These are phyloP conservation scores for Tephrocybe sp. DNA, from an alignment of 768 basidiomycete species.

Conservation along the genomic window DNA sequence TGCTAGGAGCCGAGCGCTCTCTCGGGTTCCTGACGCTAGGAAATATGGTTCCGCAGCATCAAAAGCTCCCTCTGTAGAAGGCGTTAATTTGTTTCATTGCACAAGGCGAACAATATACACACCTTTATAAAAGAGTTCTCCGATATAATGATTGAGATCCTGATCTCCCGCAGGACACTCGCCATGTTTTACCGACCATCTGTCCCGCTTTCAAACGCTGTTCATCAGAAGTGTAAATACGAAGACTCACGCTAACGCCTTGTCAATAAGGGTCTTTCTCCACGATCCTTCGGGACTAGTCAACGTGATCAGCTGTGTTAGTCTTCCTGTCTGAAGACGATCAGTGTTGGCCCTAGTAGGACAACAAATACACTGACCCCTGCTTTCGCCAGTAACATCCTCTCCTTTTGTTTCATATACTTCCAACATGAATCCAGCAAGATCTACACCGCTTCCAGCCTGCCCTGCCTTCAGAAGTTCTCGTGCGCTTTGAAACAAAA, in stretches of 20 bases:
- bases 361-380: slow-evolving; percentile 53
- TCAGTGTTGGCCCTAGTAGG: slow-evolving; percentile 11
- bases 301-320: slow-evolving; percentile 91
- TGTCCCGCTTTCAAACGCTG: slow-evolving; percentile 31
- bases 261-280: slow-evolving; percentile 89
- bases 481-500: slow-evolving; percentile 87
- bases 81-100: not conserved
- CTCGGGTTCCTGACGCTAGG: slow-evolving; percentile 82
- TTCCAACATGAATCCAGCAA: slow-evolving; percentile 76
- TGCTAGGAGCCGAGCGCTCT: slow-evolving; percentile 84
- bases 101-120: not conserved
- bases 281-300: slow-evolving; percentile 78
- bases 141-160: slow-evolving; percentile 85
- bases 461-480: slow-evolving; percentile 89
- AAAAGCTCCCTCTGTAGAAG: slow-evolving; percentile 67
- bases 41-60: slow-evolving; percentile 80
- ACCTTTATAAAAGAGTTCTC: slow-evolving; percentile 88
- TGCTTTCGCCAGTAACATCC: slow-evolving; percentile 69
- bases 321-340: slow-evolving; percentile 53
- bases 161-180: slow-evolving; percentile 87
- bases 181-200: slow-evolving; percentile 85
- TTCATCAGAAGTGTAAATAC: not conserved
- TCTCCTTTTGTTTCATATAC: slow-evolving; percentile 80
- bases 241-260: slow-evolving; percentile 71
- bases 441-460: slow-evolving; percentile 87